Base-by-base conservation (phyloP, 345 rosid genomes). In the Punica granatum region DNA sequence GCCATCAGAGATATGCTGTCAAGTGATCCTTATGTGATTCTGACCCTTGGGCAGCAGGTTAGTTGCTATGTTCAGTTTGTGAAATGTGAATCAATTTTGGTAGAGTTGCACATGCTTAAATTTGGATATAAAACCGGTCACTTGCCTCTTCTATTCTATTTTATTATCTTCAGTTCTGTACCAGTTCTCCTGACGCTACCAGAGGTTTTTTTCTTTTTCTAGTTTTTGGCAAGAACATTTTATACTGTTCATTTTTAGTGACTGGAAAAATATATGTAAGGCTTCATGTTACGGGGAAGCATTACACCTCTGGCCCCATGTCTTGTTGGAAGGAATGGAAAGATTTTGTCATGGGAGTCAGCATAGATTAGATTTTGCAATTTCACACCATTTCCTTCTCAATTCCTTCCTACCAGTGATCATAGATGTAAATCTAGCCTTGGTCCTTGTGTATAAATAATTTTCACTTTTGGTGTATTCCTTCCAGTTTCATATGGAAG, bases 1-100 rank as follows among this genome's bases (percentile, higher is more conserved):
- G 97, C 97, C 18, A 32, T 95, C 66, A 84, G 97, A 82, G 99
- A 95, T 79, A 88, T 88, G 96, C 81, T 85, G 84, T 74, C 99
- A 58, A 95, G 99, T 63, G 99, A 95, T 82, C 97, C 98, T 0
- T 92, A 92, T 72, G 96, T 95, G 63, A 77, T 88, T 71, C 81
- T 95, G 76, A 72, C 67, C 68, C 90, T 95, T 16, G 98, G 97
- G 59, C 82, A 84, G 70, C 92, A 94, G 96, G 99, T 92, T 60
- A 70, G 85, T 66, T 60, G 25, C 63, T 41, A 3, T 56, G 34
- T 56, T n/a, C 25, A 26, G 13, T 13, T 26, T 56, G 23, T 12
- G 34, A 11, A 2, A 4, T 37, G 11, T 4, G 41, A 21, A 9
- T 54, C 60, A 11, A 19, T n/a, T 49, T 18, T 49, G 18, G 26